phyloP scores from a whole-genome alignment of 1,284 basidiomycete genomes.

The Puccinia novopanici region DNA sequence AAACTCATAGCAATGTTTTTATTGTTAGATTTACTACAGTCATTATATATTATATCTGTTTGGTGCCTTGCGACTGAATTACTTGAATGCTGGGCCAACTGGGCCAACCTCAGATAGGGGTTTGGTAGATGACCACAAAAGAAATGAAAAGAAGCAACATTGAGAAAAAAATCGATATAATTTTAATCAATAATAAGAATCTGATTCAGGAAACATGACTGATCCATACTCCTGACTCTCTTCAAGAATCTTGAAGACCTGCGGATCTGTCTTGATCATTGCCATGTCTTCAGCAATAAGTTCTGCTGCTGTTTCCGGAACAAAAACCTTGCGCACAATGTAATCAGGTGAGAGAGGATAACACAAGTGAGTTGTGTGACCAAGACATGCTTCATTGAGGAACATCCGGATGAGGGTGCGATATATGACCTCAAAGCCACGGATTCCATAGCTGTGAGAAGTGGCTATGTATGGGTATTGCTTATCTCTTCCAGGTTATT shows the following conservation, averaged over 20 bases:
- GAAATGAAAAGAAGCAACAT: neutral
- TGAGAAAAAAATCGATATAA: too few species aligned
- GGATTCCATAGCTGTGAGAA: neutral
- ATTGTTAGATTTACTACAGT: too few species aligned
- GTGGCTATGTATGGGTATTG: too few species aligned
- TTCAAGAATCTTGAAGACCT: neutral
- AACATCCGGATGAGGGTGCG: neutral
- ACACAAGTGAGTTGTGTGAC: neutral
- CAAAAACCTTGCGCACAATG: neutral
- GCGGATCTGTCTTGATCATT: neutral
- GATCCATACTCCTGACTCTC: neutral
- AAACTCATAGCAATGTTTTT: too few species aligned
- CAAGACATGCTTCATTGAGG: neutral
- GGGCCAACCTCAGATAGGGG: too few species aligned
- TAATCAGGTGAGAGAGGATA: neutral
- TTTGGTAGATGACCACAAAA: too few species aligned
- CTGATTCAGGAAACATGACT: neutral
- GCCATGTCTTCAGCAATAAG: conserved; percentile 13
- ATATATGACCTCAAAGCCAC: neutral
- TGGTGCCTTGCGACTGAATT: too few species aligned
- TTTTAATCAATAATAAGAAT: neutral
- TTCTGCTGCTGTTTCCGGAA: neutral
- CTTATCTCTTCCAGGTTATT: neutral
- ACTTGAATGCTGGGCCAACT: too few species aligned
- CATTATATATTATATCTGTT: too few species aligned